Evolutionary conservation across 768 basidiomycete genomes (phyloP).

Genomic region (Phylloporus sp.): DNA sequence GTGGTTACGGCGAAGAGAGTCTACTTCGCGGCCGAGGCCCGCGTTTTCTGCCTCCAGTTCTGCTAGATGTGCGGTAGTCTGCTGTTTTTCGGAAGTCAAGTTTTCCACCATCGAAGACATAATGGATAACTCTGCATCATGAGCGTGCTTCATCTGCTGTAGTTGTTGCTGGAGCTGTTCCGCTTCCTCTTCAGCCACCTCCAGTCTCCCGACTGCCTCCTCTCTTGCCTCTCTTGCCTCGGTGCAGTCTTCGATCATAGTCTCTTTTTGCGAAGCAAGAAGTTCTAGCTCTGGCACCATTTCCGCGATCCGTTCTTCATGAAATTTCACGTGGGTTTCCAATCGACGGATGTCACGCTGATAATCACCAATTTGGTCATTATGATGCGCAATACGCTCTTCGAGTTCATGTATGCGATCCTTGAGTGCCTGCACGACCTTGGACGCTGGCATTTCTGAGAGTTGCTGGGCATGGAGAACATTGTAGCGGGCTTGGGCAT

Average conservation of each 20-base stretch:
- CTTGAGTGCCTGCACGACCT: constrained; percentile 52
- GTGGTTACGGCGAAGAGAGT: constrained; percentile 7
- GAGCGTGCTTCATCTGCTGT: constrained; percentile 17
- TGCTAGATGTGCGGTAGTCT: constrained; percentile 14
- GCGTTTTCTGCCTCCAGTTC: constrained; percentile 16
- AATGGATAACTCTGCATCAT: constrained; percentile 34
- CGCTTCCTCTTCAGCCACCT: constrained; percentile 59
- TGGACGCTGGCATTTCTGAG: constrained; percentile 54
- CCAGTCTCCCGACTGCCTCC: constrained; percentile 50
- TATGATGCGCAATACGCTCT: constrained; percentile 56
- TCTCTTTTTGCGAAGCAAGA: constrained; percentile 61
- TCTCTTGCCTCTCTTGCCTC: constrained; percentile 73
- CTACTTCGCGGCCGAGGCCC: constrained; percentile 12
- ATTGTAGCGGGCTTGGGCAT: constrained; percentile 59
- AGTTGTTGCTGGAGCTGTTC: constrained; percentile 41
- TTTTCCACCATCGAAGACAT: constrained; percentile 39
- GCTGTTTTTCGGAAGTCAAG: constrained; percentile 33
- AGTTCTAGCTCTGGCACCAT: constrained; percentile 68
- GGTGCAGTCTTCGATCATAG: constrained; percentile 83
- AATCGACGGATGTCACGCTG: constrained; percentile 76
- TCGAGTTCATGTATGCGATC: constrained; percentile 70
- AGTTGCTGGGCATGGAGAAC: constrained; percentile 65
- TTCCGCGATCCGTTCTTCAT: constrained; percentile 71
- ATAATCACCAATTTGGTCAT: constrained; percentile 72
- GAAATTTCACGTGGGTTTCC: constrained; percentile 68